These are phyloP conservation scores for Arthrobotrys conoides DNA, from an alignment of 2,329 filamentous ascomycete genomes.

Conservation along the genomic window DNA sequence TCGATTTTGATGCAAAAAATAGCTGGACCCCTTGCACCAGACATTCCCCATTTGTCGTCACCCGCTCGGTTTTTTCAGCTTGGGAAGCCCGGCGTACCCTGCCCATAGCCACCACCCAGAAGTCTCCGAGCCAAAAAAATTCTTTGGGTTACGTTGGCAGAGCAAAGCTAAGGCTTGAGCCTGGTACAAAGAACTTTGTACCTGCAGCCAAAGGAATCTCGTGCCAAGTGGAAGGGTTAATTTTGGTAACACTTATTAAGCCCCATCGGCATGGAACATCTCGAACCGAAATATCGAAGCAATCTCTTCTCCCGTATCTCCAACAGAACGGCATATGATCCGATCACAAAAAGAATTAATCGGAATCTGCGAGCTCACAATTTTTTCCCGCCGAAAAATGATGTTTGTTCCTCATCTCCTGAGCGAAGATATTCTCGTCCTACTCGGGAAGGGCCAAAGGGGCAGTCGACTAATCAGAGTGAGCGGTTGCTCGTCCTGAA, in stretches of 20 bases:
- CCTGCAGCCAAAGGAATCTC: conserved; percentile 56
- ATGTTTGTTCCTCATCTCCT: conserved; percentile 23
- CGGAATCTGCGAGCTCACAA: conserved; percentile 24
- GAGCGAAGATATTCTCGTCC: conserved; percentile 21
- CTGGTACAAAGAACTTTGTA: conserved; percentile 40
- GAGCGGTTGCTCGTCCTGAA: conserved; percentile 48
- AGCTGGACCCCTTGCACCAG: conserved; percentile 57
- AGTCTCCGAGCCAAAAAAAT: conserved; percentile 46
- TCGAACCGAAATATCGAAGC: conserved; percentile 23
- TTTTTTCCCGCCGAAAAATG: neutral
- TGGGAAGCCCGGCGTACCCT: conserved; percentile 20
- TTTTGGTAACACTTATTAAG: conserved; percentile 51
- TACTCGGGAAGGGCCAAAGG: conserved; percentile 33
- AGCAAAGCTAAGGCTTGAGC: conserved; percentile 16
- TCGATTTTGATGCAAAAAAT: conserved; percentile 60
- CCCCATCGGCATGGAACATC: conserved; percentile 44
- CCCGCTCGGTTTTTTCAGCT: conserved; percentile 32
- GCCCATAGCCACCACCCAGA: conserved; percentile 47
- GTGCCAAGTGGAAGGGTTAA: conserved; percentile 41
- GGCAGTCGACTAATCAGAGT: conserved; percentile 48
- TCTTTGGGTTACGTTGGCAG: conserved; percentile 46
- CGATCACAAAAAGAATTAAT: conserved; percentile 22
- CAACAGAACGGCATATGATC: conserved; percentile 14
- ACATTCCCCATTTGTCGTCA: conserved; percentile 61
- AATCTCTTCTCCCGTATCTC: conserved; percentile 4